These are phyloP conservation scores for Dissophora ornata DNA, from an alignment of 192 early-diverging fungal species.

Conservation along the genomic window DNA sequence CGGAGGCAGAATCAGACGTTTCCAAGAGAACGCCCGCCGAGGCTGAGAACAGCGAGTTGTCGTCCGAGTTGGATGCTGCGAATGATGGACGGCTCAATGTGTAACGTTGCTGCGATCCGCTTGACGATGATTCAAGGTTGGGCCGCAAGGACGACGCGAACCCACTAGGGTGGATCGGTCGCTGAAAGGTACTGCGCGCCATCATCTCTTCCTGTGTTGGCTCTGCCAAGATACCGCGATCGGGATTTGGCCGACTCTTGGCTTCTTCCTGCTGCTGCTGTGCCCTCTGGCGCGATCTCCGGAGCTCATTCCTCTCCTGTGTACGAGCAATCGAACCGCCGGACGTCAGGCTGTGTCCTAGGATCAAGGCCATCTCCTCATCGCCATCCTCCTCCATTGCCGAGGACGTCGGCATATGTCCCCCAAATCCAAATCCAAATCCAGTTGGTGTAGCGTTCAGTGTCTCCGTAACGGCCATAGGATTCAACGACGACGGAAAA, in stretches of 20 bases:
- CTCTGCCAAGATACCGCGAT: conserved; percentile 7
- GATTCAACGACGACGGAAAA: too few relatives aligned
- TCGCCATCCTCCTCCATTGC: conserved; percentile 2
- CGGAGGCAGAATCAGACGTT: not conserved
- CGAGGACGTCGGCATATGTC: too few relatives aligned
- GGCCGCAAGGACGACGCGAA: too few relatives aligned
- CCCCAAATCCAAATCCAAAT: not conserved
- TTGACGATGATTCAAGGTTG: conserved; percentile 8
- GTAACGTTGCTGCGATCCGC: too few relatives aligned
- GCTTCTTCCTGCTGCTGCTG: not conserved
- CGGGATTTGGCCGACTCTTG: not conserved
- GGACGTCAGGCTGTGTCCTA: conserved; percentile 39
- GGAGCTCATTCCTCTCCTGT: conserved; percentile 9
- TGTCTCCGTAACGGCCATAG: too few relatives aligned
- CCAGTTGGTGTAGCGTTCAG: not conserved
- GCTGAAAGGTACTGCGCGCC: too few relatives aligned
- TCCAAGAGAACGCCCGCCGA: conserved; percentile 19
- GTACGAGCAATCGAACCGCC: conserved; percentile 31
- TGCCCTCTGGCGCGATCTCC: conserved; percentile 9
- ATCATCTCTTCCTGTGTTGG: too few relatives aligned
- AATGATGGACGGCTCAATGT: too few relatives aligned
- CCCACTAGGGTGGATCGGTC: too few relatives aligned
- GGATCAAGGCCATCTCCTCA: conserved; percentile 37
- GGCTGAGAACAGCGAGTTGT: conserved; percentile 14
- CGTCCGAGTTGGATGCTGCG: not conserved